phyloP scores from a whole-genome alignment of 164 flowering plant genomes.

The Chimonanthus praecox region DNA sequence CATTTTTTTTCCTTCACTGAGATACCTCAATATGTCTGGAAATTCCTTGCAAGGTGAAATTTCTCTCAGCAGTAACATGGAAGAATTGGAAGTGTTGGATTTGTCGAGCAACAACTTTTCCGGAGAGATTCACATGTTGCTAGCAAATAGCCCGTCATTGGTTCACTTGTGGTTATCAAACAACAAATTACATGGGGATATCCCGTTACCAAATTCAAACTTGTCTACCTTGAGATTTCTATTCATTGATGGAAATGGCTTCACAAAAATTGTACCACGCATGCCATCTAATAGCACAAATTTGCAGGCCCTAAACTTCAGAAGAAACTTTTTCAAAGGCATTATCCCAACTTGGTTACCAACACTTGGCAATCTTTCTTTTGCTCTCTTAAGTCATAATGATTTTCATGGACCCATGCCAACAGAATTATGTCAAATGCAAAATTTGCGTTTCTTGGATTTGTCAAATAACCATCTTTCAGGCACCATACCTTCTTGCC shows the following conservation, averaged over 20 bases:
- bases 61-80: neutral
- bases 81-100: neutral
- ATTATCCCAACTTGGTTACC: neutral
- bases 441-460: neutral
- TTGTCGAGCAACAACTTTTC: neutral
- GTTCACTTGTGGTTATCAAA: neutral
- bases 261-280: neutral
- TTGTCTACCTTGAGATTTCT: neutral
- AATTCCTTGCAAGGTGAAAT: slow-evolving; percentile 7
- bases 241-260: neutral
- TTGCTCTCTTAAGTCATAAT: neutral
- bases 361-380: neutral
- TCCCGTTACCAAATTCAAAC: neutral
- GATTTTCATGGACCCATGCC: neutral
- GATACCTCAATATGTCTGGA: neutral
- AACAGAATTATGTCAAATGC: neutral
- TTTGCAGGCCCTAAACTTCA: neutral
- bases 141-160: neutral
- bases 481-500: slow-evolving; percentile 7
- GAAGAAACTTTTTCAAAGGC: neutral
- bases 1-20: neutral
- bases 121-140: neutral
- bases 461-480: slow-evolving; percentile 4
- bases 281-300: neutral
- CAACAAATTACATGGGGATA: neutral